Evolutionary conservation across 768 basidiomycete genomes (phyloP), one percentile per base, ranked within the genome.

Genomic region (Auriscalpium microsporum): DNA sequence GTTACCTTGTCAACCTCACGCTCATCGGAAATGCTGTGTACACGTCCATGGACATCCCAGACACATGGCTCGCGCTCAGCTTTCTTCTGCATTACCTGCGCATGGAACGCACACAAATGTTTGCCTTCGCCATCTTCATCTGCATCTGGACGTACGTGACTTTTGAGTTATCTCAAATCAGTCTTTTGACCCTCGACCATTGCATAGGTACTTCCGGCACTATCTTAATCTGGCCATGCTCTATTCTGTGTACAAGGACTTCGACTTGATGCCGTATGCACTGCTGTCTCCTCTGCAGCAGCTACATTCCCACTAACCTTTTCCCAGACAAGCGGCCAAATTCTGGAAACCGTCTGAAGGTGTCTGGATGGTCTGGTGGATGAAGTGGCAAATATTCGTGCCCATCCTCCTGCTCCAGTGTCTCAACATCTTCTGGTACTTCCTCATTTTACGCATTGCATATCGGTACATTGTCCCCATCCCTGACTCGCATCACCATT

Each of bases 1-100:
- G 90, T 62, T 90, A 92, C 64, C 61, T 84, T 34, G 57, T 84
- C 60, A 94, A 91, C 70, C 45, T 92, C 51, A 97, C 94, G 0
- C 70, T 80, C 51, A 94, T 98, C 45, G 96, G 96, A 9, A 88
- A 90, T 60, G 87, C 93, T 5, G 81, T 99, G 33, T 98, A 86
- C 64, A 78, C 94, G 72, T 96, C 93, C 67, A 98, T 98, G 96
- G 96, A 99, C 72, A 77, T 94, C 17, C 92, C 94, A 0, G 96
- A 99, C 67, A 72, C 82, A 37, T 90, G 87, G 69, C 76, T 99
- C 13, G 93, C 90, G 11, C 86, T 92, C 52, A 84, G 89, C 16
- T 97, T 97, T 72, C 67, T 92, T 10, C 65, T 94, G 46, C 94
- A 95, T 71, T 99, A 99, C 67, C 76, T 96, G 33, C 79, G 82